Conservation (phyloP, 2,329 filamentous ascomycete genomes). For the Alternaria rosae region DNA sequence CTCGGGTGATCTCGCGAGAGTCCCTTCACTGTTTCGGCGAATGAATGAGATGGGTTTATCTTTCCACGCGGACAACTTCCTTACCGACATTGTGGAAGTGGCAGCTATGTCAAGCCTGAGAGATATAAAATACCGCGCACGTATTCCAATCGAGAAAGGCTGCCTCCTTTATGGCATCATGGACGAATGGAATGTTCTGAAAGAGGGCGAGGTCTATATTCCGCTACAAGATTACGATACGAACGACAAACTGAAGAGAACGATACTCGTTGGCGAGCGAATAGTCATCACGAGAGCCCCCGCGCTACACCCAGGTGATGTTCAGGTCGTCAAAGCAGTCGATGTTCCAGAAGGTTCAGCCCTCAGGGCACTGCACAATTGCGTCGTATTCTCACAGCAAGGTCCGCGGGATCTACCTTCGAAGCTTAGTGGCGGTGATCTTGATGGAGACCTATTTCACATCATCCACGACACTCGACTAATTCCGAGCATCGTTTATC, state of each 20-base stretch:
- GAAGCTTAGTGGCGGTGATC: slow-evolving; percentile 79
- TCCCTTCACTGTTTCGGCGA: slow-evolving; percentile 68
- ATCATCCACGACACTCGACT: slow-evolving; percentile 73
- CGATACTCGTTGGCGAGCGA: slow-evolving; percentile 30
- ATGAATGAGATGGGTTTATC: slow-evolving; percentile 66
- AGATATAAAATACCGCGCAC: slow-evolving; percentile 77
- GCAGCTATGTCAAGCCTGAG: slow-evolving; percentile 74
- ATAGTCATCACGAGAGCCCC: slow-evolving; percentile 80
- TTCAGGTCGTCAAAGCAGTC: slow-evolving; percentile 70
- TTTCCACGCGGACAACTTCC: slow-evolving; percentile 72
- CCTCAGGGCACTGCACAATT: slow-evolving; percentile 70
- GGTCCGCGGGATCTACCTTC: slow-evolving; percentile 79
- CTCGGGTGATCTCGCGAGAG: slow-evolving; percentile 66
- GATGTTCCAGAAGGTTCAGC: slow-evolving; percentile 67
- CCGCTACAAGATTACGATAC: slow-evolving; percentile 58
- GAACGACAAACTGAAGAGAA: slow-evolving; percentile 19
- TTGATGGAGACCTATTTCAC: slow-evolving; percentile 84
- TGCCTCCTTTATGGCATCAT: slow-evolving; percentile 83
- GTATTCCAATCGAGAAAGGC: slow-evolving; percentile 74
- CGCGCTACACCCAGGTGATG: slow-evolving; percentile 81
- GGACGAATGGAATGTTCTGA: slow-evolving; percentile 76
- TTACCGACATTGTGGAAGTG: slow-evolving; percentile 74
- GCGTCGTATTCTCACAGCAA: slow-evolving; percentile 77
- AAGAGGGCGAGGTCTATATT: slow-evolving; percentile 73
- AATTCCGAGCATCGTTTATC: slow-evolving; percentile 54